Conservation (phyloP, 2,329 filamentous ascomycete genomes). For the Ramularia endophylla region DNA sequence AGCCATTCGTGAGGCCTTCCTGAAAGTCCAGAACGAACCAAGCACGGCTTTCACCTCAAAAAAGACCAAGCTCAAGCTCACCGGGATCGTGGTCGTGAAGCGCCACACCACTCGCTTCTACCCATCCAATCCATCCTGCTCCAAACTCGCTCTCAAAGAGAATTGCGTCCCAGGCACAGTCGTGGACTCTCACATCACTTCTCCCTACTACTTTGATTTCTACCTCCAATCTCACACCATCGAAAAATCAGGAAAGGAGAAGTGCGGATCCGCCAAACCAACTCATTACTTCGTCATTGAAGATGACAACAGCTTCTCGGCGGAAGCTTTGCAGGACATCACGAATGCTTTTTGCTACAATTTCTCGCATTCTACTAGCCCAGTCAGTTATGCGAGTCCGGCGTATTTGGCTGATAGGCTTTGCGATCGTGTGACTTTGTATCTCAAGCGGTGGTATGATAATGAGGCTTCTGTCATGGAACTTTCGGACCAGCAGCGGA, state of each 20-base stretch:
- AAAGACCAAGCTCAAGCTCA: slow-evolving; percentile 17
- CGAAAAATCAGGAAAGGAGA: no score
- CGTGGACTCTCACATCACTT: slow-evolving; percentile 13
- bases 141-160: slow-evolving; percentile 1
- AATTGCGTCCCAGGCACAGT: slow-evolving; percentile 15
- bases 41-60: background rate
- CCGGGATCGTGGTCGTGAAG: slow-evolving; percentile 34
- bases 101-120: slow-evolving; percentile 38
- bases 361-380: slow-evolving; percentile 26
- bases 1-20: background rate
- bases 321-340: slow-evolving; percentile 12
- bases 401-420: slow-evolving; percentile 35
- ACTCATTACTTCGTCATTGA: slow-evolving; percentile 14
- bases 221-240: slow-evolving; percentile 18
- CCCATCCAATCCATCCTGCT: slow-evolving; percentile 11
- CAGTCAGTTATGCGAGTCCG: slow-evolving; percentile 31
- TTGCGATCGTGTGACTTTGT: slow-evolving; percentile 32
- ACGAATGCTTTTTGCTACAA: slow-evolving; percentile 29
- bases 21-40: no score
- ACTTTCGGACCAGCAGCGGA: no score
- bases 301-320: slow-evolving; percentile 11
- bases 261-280: slow-evolving; percentile 10
- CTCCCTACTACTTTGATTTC: slow-evolving; percentile 14
- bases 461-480: no score
- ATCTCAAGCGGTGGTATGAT: no score